phyloP scores from a whole-genome alignment of 2,329 filamentous ascomycete species.

The Aspergillus awamori region DNA sequence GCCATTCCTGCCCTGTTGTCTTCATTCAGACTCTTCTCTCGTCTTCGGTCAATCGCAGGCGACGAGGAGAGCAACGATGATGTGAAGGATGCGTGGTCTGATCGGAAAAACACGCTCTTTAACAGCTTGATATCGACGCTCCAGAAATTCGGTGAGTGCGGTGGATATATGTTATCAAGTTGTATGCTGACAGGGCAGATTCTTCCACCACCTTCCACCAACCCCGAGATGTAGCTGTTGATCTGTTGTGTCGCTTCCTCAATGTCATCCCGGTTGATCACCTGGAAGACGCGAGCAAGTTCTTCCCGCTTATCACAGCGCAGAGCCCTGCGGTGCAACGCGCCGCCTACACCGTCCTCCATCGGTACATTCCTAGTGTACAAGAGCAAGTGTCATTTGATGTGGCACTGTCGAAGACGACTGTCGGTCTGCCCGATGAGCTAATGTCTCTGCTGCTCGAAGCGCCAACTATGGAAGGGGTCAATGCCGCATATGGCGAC shows the following conservation, averaged over 20 bases:
- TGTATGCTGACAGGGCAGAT: conserved; percentile 33
- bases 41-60: conserved; percentile 60
- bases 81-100: conserved; percentile 71
- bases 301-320: conserved; percentile 77
- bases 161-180: background rate
- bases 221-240: conserved; percentile 74
- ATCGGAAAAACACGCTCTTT: conserved; percentile 62
- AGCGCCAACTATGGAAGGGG: conserved; percentile 69
- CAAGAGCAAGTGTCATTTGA: conserved; percentile 86
- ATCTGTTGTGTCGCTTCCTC: conserved; percentile 70
- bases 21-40: conserved; percentile 70
- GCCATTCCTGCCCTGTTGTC: conserved; percentile 68
- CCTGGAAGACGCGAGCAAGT: conserved; percentile 65
- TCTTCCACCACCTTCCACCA: conserved; percentile 60
- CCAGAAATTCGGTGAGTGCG: conserved; percentile 42
- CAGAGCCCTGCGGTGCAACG: conserved; percentile 75
- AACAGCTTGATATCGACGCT: conserved; percentile 52
- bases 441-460: conserved; percentile 81
- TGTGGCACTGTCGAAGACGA: conserved; percentile 55
- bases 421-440: conserved; percentile 77
- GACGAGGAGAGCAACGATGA: conserved; percentile 79
- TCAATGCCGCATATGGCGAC: conserved; percentile 67
- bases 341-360: conserved; percentile 77
- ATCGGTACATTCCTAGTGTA: conserved; percentile 72
- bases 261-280: conserved; percentile 64